Percentiles rank a stretch among this genome's conserved stretches.
phyloP scores from a whole-genome alignment of 352 stramenopile species.

The Phytopythium montanum region DNA sequence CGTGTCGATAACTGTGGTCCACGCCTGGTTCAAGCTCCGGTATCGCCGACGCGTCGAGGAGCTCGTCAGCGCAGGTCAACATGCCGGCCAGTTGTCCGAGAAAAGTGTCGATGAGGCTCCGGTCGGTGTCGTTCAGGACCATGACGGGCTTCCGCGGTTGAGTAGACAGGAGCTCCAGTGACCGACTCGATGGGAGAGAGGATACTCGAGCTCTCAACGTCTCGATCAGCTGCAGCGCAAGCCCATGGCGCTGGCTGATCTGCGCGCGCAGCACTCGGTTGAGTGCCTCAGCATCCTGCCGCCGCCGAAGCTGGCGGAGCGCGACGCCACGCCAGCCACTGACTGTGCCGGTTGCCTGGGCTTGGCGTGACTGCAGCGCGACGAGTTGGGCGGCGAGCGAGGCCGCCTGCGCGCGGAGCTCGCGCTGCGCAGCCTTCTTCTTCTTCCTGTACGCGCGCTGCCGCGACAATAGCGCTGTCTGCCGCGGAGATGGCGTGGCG shows the following conservation, averaged over 20 bases:
- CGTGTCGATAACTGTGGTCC: neutral
- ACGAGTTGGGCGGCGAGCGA: neutral
- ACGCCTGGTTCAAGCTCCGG: neutral
- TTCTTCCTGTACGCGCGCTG: neutral
- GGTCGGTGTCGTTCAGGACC: neutral
- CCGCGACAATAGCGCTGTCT: neutral
- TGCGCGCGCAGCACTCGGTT: neutral
- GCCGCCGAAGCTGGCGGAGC: constrained; percentile 1
- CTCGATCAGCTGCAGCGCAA: neutral
- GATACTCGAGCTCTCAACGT: neutral
- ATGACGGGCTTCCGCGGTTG: neutral
- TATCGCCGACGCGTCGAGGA: neutral
- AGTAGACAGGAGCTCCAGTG: neutral
- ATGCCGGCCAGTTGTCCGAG: neutral
- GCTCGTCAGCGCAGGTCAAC: neutral
- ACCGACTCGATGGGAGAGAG: neutral
- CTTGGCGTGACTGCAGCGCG: neutral
- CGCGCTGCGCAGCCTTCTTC: neutral
- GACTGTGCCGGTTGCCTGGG: no score
- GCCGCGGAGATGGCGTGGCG: no score
- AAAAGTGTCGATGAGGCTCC: neutral
- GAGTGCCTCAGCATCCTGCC: neutral
- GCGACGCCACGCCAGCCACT: neutral
- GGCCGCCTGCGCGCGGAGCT: neutral
- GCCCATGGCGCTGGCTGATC: neutral